These are phyloP conservation scores for Amaranthus tricolor DNA, from an alignment of 179 eudicot species.

Conservation along the genomic window DNA sequence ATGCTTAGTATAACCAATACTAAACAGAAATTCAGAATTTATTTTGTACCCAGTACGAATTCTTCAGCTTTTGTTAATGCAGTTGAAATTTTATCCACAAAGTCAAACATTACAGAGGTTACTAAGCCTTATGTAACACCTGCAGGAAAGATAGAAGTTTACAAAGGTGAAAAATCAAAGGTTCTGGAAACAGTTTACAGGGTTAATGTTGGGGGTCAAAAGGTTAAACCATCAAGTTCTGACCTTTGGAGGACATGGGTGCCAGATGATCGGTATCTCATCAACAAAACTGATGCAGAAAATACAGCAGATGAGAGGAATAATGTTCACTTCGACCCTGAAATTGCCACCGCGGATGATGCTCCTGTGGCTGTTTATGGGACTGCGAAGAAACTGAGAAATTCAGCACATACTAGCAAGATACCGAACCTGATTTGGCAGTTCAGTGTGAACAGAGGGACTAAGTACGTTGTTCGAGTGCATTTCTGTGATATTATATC, in stretches of 20 bases:
- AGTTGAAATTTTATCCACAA: constrained; percentile 33
- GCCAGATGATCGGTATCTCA: constrained; percentile 48
- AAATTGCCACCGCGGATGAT: constrained; percentile 1
- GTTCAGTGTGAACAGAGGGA: constrained; percentile 31
- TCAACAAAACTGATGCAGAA: constrained; percentile 16
- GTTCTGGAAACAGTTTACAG: constrained; percentile 32
- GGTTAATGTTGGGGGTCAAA: constrained; percentile 45
- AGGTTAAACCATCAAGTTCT: constrained; percentile 6
- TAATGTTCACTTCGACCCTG: not conserved
- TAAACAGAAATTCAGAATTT: constrained; percentile 24
- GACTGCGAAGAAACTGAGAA: constrained; percentile 37
- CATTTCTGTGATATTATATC: constrained; percentile 53
- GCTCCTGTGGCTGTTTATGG: constrained; percentile 47
- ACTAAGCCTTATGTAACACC: constrained; percentile 20
- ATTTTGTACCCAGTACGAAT: constrained; percentile 29
- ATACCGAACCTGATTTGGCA: constrained; percentile 44
- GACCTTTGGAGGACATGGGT: constrained; percentile 44
- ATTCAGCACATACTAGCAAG: no score
- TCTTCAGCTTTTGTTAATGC: constrained; percentile 46
- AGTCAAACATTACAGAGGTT: constrained; percentile 25
- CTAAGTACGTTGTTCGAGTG: constrained; percentile 31
- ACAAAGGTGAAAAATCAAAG: constrained; percentile 16
- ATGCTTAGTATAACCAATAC: constrained; percentile 11
- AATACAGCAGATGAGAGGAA: not conserved
- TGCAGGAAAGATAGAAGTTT: constrained; percentile 8